Percentiles rank a stretch among this genome's conserved stretches.
phyloP scores from a whole-genome alignment of 2,329 filamentous ascomycete genomes.

The Verticillium isaacii region DNA sequence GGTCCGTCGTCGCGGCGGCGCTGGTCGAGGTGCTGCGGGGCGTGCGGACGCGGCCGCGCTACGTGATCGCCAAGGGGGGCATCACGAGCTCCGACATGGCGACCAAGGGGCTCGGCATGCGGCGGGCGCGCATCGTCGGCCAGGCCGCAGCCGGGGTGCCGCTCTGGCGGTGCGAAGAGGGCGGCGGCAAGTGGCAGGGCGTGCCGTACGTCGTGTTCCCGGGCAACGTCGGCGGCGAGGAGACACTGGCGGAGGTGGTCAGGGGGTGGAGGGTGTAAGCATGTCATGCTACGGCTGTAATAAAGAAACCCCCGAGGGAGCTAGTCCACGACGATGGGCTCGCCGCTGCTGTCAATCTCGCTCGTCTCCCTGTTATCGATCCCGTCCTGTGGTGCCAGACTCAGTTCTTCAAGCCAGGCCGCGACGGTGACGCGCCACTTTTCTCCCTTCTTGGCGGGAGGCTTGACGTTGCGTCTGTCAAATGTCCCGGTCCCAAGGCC shows the following conservation, averaged over 20 bases:
- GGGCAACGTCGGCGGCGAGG: constrained; percentile 47
- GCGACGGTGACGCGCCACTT: too few relatives aligned
- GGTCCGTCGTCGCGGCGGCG: constrained; percentile 41
- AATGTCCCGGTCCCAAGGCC: too few relatives aligned
- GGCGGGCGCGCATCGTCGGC: constrained; percentile 47
- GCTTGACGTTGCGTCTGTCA: too few relatives aligned
- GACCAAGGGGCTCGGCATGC: constrained; percentile 49
- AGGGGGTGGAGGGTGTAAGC: constrained; percentile 22
- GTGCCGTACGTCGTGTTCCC: constrained; percentile 54
- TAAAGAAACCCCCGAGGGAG: too few relatives aligned
- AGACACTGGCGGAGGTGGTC: constrained; percentile 39
- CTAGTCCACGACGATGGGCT: too few relatives aligned
- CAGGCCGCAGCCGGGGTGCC: constrained; percentile 54
- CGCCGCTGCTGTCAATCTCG: too few relatives aligned
- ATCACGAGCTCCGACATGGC: constrained; percentile 56
- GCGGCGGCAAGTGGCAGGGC: constrained; percentile 40
- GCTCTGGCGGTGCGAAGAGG: constrained; percentile 52
- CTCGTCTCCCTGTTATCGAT: too few relatives aligned
- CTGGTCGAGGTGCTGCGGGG: constrained; percentile 44
- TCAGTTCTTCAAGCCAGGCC: too few relatives aligned
- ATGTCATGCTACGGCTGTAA: too few relatives aligned
- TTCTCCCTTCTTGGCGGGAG: too few relatives aligned
- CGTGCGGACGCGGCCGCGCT: constrained; percentile 43
- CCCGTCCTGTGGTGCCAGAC: too few relatives aligned
- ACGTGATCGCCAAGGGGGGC: constrained; percentile 54